Percentiles rank a stretch among this genome's conserved stretches.
phyloP scores from a whole-genome alignment of 305 asterid genomes.

The Fraxinus platypoda region DNA sequence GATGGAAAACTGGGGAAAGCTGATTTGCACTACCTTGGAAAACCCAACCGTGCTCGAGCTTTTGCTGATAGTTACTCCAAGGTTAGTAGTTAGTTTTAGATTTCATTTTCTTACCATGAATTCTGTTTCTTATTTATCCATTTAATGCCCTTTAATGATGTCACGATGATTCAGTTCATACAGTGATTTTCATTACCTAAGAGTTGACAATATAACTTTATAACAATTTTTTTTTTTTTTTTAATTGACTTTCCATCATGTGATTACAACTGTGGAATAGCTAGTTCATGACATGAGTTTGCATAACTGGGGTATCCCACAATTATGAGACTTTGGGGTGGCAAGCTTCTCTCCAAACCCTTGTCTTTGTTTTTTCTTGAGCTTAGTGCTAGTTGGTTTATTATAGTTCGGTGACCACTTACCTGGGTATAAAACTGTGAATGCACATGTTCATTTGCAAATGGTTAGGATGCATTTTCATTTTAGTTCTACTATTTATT shows the following conservation, averaged over 20 bases:
- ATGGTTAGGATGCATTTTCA: neutral
- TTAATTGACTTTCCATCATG: neutral
- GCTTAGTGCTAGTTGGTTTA: neutral
- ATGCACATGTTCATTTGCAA: neutral
- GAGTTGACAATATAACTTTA: neutral
- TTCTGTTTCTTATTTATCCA: neutral
- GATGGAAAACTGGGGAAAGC: slow-evolving; percentile 79
- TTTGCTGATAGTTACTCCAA: slow-evolving; percentile 94
- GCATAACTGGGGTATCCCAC: neutral
- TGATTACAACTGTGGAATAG: neutral
- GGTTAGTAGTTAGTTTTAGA: slow-evolving; percentile 42
- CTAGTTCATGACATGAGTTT: neutral
- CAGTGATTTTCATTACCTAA: neutral
- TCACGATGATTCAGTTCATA: neutral
- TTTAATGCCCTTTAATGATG: neutral
- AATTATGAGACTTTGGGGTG: neutral
- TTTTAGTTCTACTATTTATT: neutral
- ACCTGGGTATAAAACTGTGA: neutral
- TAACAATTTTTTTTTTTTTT: neutral
- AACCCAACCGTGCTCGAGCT: slow-evolving; percentile 78
- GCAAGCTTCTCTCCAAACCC: neutral
- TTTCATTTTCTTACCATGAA: neutral
- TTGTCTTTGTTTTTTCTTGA: neutral
- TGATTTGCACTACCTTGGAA: slow-evolving; percentile 74
- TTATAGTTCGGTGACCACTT: neutral